Conservation (phyloP, 2,329 filamentous ascomycete species). For the Diaporthe nobilis region DNA sequence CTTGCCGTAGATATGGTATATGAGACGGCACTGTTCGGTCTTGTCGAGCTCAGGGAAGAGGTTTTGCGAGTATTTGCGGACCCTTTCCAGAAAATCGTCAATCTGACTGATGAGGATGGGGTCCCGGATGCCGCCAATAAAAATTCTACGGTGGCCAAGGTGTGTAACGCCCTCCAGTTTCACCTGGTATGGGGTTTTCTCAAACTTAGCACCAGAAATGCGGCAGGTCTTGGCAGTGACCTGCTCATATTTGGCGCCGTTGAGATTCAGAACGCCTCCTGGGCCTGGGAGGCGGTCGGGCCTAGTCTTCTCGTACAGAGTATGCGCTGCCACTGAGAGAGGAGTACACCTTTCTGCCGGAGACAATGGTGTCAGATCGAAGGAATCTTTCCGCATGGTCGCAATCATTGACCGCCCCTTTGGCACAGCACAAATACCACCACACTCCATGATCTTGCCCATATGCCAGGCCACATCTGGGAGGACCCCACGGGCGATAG, state of each 20-base stretch:
- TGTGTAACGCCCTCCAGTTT: not conserved
- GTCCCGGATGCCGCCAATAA: constrained; percentile 13
- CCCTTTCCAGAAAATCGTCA: not conserved
- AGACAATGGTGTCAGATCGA: not conserved
- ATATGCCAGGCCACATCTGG: constrained; percentile 22
- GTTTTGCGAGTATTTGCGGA: not conserved
- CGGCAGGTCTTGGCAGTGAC: constrained; percentile 1
- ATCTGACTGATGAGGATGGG: not conserved
- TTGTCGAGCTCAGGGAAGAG: not conserved
- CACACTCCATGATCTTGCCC: constrained; percentile 15
- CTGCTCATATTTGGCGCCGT: not conserved
- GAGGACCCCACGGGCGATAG: not conserved
- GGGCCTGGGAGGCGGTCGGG: not conserved
- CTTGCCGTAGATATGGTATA: not conserved
- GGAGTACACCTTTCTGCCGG: not conserved
- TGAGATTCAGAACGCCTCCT: not conserved
- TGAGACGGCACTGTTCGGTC: not conserved
- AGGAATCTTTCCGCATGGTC: constrained; percentile 2
- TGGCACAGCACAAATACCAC: not conserved
- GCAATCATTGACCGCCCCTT: constrained; percentile 17
- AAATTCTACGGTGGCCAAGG: not conserved
- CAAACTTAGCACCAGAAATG: not conserved
- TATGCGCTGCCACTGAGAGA: constrained; percentile 3
- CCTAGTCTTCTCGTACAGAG: constrained; percentile 1
- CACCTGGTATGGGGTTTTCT: not conserved